phyloP scores from a whole-genome alignment of 2,329 filamentous ascomycete species.

The Catunica adiposa region DNA sequence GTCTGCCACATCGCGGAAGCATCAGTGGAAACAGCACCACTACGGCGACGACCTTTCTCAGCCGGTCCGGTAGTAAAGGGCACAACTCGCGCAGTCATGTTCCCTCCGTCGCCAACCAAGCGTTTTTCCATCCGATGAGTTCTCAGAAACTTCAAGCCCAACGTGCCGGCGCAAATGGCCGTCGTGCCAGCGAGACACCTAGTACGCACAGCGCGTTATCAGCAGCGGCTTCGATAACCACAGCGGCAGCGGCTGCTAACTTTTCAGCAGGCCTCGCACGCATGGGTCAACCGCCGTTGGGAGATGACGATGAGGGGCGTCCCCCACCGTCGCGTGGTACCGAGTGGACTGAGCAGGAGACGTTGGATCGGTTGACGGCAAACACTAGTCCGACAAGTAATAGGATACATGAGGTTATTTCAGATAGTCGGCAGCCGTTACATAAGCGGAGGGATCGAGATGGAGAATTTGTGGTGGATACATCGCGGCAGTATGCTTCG shows the following conservation, averaged over 20 bases:
- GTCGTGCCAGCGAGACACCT: constrained; percentile 6
- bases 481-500: constrained; percentile 39
- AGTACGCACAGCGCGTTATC: constrained; percentile 10
- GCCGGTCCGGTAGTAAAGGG: constrained; percentile 10
- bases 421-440: constrained; percentile 58
- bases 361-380: constrained; percentile 51
- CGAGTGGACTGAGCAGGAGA: constrained; percentile 60
- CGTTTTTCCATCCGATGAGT: constrained; percentile 94
- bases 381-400: constrained; percentile 58
- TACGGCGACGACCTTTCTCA: constrained; percentile 4
- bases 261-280: constrained; percentile 10
- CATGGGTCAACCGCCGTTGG: constrained; percentile 18
- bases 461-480: constrained; percentile 37
- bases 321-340: constrained; percentile 62
- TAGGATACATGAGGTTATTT: constrained; percentile 42
- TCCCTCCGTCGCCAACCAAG: constrained; percentile 71
- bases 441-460: constrained; percentile 26
- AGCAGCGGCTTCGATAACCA: neutral
- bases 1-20: constrained; percentile 9
- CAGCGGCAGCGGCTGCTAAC: constrained; percentile 7
- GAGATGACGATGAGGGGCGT: constrained; percentile 34
- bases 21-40: constrained; percentile 10
- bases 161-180: constrained; percentile 28
- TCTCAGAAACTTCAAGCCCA: constrained; percentile 88
- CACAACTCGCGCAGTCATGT: constrained; percentile 62